These are phyloP conservation scores for Pouteria campechiana DNA, from an alignment of 179 eudicot genomes.

Conservation along the genomic window DNA sequence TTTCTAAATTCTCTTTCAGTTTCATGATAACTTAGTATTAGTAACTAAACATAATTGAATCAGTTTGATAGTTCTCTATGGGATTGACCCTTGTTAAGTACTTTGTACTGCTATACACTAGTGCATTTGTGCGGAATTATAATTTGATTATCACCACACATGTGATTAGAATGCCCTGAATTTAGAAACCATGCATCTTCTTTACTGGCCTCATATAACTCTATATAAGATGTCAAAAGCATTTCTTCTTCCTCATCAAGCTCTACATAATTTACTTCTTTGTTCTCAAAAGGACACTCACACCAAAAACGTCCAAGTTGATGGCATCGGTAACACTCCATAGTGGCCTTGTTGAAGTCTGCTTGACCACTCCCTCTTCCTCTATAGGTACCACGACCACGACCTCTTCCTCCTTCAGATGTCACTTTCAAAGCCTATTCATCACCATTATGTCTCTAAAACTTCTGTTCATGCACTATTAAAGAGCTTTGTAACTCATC, in stretches of 20 bases:
- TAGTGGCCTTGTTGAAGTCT: neutral
- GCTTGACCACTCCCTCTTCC: neutral
- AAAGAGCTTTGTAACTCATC: constrained; percentile 6
- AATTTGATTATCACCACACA: no score
- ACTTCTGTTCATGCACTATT: constrained; percentile 4
- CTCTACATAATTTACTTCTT: neutral
- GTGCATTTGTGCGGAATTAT: no score
- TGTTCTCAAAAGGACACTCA: constrained; percentile 6
- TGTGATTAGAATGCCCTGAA: constrained; percentile 1
- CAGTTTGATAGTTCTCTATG: no score
- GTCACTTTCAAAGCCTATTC: neutral
- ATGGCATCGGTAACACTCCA: constrained; percentile 4
- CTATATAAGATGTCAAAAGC: constrained; percentile 1
- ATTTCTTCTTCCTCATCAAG: constrained; percentile 1
- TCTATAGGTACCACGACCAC: neutral
- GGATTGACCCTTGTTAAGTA: no score
- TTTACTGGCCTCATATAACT: neutral
- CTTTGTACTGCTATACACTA: no score
- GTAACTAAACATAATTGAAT: no score
- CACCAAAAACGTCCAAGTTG: neutral
- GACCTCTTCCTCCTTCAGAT: neutral
- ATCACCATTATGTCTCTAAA: neutral
- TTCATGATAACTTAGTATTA: no score
- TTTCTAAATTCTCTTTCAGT: no score
- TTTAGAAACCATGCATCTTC: constrained; percentile 4